Conservation (phyloP, 2,329 filamentous ascomycete species). For the Apiospora marii region DNA sequence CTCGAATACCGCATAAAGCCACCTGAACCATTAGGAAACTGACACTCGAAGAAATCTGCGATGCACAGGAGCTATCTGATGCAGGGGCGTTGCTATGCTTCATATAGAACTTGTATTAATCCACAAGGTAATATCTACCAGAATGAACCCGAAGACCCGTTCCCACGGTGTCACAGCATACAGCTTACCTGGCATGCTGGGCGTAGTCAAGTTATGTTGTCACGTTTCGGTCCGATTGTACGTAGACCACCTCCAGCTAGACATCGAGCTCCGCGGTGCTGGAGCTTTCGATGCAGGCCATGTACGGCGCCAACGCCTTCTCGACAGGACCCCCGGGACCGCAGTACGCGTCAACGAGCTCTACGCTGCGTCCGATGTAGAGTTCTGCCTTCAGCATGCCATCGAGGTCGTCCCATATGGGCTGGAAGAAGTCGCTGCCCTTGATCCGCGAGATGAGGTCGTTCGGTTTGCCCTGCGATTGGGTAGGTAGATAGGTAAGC, state of each 20-base stretch:
- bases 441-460: conserved; percentile 81
- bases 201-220: background rate
- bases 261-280: conserved; percentile 44
- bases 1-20: background rate
- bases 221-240: background rate
- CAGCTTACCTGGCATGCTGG: background rate
- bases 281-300: conserved; percentile 39
- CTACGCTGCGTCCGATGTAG: conserved; percentile 49
- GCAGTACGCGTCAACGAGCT: conserved; percentile 51
- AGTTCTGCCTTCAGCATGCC: conserved; percentile 67
- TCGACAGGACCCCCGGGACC: conserved; percentile 45
- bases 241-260: conserved; percentile 27
- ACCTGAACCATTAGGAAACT: background rate
- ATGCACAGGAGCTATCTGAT: background rate
- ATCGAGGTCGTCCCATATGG: conserved; percentile 73
- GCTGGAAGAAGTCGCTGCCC: conserved; percentile 73
- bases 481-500: too few relatives aligned
- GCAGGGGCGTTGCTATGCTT: background rate
- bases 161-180: background rate
- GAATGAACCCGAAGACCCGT: too few relatives aligned
- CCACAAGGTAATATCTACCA: too few relatives aligned
- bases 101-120: background rate
- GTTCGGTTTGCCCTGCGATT: conserved; percentile 68
- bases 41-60: background rate
- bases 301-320: conserved; percentile 44